Evolutionary conservation across 352 stramenopile species (phyloP), one percentile per base, ranked within the genome.

Genomic region (Globisporangium okanoganense): DNA sequence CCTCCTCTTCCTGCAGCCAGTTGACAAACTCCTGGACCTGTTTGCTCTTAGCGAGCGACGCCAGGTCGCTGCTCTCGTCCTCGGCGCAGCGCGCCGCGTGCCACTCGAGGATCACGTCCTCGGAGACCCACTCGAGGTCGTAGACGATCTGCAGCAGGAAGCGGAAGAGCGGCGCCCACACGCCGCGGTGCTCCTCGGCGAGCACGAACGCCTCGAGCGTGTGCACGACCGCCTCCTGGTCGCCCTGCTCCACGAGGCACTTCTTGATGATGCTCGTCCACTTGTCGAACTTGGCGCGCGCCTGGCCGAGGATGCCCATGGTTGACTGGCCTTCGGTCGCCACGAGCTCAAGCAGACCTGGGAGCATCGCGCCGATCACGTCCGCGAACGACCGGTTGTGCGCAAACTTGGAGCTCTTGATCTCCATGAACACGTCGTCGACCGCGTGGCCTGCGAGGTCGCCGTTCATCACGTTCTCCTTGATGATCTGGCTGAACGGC

Each of bases 361-460:
- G 79, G 10, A 96, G 31, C 55, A 96, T 88, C 27, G 82, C 87
- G 22, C 71, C 69, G 49, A 96, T 78, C 36, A 93, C 88, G 38
- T 92, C 84, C 24, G 77, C 74, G 52, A 95, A 94, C 59, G 83
- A 79, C 9, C 84, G 73, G 71, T 97, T 97, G 71, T 97, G 87
- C n/a, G 90, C 87, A 68, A 97, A 97, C 69, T 97, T 97, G 70
- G 91, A 97, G 58, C 87, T 92, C 79, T 97, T 97, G 69, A 97
- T 97, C 73, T 97, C 90, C 74, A 97, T 88, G 62, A 96, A 91
- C 60, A 96, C 71, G 71, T 97, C 94, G 56, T 97, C 88, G 48
- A 96, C 79, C 45, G 82, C 81, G 72, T 95, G 81, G 22, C 80
- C 82, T 3, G 79, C 83, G 2, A 72, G 69, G 59, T 95, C 85